Percentiles rank a stretch among this genome's conserved stretches.
phyloP scores from a whole-genome alignment of 805 yeast genomes.

The Metschnikowia gelsemii region DNA sequence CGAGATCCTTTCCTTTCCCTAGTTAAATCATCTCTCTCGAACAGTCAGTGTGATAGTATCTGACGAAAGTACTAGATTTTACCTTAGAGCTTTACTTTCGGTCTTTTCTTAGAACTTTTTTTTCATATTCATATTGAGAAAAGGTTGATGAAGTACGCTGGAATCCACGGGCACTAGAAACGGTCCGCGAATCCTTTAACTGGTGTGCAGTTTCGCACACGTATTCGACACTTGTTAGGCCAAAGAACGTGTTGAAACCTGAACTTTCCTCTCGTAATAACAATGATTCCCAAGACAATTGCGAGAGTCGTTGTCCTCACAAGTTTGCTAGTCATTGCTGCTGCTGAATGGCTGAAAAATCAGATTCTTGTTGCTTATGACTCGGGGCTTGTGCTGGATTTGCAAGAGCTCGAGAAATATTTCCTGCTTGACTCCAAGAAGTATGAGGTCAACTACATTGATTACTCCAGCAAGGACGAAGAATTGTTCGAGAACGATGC shows the following conservation, averaged over 20 bases:
- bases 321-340: slow-evolving; percentile 11
- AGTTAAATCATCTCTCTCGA: too few species aligned
- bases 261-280: slow-evolving; percentile 1
- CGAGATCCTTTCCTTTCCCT: too few species aligned
- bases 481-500: slow-evolving; percentile 27
- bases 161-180: too few species aligned
- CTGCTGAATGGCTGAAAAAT: slow-evolving; percentile 12
- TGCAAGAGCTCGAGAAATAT: slow-evolving; percentile 11
- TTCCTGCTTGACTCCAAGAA: slow-evolving; percentile 13
- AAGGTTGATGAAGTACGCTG: too few species aligned
- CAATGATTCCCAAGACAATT: slow-evolving; percentile 17
- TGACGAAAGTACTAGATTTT: too few species aligned
- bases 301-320: slow-evolving; percentile 17
- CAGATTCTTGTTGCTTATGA: slow-evolving; percentile 38
- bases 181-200: background rate
- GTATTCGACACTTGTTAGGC: slow-evolving; percentile 15
- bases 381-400: slow-evolving; percentile 19
- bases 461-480: slow-evolving; percentile 23
- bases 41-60: too few species aligned
- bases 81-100: too few species aligned
- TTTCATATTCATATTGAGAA: too few species aligned
- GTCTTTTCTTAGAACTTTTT: too few species aligned
- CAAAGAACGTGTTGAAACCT: background rate
- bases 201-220: slow-evolving; percentile 22
- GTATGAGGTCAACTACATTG: slow-evolving; percentile 22